These are phyloP conservation scores for Eimeria necatrix DNA, from an alignment of 169 alveolate genomes.

Conservation along the genomic window DNA sequence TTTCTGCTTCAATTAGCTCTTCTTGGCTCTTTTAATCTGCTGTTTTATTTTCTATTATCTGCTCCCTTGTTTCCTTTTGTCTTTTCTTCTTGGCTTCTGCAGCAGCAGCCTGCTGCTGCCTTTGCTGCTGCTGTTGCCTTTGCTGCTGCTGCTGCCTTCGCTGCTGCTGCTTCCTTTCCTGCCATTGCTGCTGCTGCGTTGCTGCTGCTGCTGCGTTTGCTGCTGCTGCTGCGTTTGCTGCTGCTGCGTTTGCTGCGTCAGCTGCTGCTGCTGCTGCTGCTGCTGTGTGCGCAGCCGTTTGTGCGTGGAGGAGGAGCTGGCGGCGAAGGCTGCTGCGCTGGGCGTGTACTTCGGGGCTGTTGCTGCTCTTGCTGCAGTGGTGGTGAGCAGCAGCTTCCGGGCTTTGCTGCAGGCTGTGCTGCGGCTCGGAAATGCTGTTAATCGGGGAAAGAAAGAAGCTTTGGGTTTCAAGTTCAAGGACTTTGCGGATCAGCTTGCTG, in stretches of 20 bases:
- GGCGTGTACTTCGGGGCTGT: not conserved
- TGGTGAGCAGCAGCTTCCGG: conserved; percentile 16
- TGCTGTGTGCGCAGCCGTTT: too few species aligned
- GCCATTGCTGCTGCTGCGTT: too few species aligned
- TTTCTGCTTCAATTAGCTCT: not conserved
- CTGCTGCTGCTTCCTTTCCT: too few species aligned
- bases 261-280: too few species aligned
- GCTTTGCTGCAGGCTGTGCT: not conserved
- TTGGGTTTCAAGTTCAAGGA: conserved; percentile 63
- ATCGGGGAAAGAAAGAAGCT: conserved; percentile 52
- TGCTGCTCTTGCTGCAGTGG: not conserved
- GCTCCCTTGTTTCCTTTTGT: not conserved
- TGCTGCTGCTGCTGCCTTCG: too few species aligned
- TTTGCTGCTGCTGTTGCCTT: too few species aligned
- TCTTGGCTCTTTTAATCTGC: too few species aligned
- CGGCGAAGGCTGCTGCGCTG: not conserved
- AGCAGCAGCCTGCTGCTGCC: conserved; percentile 1
- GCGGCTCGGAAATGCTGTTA: conserved; percentile 56
- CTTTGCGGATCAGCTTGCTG: conserved; percentile 42
- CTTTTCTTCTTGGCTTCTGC: not conserved
- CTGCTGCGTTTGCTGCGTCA: too few species aligned
- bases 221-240: too few species aligned
- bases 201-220: too few species aligned
- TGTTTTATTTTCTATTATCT: not conserved
- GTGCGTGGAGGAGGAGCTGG: conserved; percentile 60